Conservation (phyloP, 257 asterid species). For the Forsythia viridissima region DNA sequence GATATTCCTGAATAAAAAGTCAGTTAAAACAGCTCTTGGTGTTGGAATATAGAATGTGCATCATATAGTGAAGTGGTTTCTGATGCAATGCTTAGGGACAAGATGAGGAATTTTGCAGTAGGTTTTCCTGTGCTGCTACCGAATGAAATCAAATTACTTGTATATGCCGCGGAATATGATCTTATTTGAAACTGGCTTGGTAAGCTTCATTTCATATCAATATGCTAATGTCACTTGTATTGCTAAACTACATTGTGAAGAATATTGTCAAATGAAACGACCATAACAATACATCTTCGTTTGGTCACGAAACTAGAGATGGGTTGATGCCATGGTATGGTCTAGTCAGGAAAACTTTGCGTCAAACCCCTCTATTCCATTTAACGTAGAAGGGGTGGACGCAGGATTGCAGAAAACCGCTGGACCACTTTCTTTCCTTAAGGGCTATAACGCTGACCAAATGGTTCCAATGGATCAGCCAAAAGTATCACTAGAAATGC, state of each 20-base stretch:
- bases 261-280: too few species aligned
- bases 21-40: not conserved
- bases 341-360: conserved; percentile 40
- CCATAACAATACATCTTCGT: not conserved
- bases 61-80: not conserved
- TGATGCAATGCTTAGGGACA: not conserved
- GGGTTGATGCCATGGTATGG: conserved; percentile 66
- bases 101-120: not conserved
- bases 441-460: conserved; percentile 54
- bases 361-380: conserved; percentile 35
- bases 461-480: conserved; percentile 75
- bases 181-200: conserved; percentile 63
- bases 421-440: conserved; percentile 57
- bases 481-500: conserved; percentile 36
- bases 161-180: not conserved
- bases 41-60: not conserved
- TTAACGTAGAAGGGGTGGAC: conserved; percentile 41
- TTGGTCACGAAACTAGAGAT: conserved; percentile 51
- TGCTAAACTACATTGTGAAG: not conserved
- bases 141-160: not conserved
- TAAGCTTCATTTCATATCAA: conserved; percentile 19
- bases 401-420: conserved; percentile 46
- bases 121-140: not conserved
- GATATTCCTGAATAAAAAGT: not conserved
- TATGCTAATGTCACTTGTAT: not conserved